Percentiles rank a stretch among this genome's conserved stretches.
Conservation (phyloP, 2,329 filamentous ascomycete species). For the Penicillium sp. region DNA sequence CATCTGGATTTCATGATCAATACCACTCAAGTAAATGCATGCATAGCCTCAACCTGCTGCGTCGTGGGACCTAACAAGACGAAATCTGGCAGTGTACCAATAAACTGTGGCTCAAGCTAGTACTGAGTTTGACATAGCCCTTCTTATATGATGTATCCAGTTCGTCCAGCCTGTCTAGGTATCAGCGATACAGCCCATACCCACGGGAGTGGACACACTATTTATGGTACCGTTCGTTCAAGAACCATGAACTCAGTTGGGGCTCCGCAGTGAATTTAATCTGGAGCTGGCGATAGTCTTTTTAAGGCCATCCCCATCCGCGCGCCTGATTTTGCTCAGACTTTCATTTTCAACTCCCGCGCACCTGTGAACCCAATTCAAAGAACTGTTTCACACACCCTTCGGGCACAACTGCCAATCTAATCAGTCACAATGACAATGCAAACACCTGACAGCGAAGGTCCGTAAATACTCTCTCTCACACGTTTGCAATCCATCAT, state of each 20-base stretch:
- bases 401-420: no score
- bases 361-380: neutral
- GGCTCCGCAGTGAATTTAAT: neutral
- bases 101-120: neutral
- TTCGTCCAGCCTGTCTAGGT: neutral
- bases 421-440: neutral
- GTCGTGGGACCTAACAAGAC: neutral
- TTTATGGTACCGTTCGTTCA: neutral
- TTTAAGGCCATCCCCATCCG: conserved; percentile 1
- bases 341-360: neutral
- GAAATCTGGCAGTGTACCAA: conserved; percentile 1
- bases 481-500: neutral
- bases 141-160: neutral
- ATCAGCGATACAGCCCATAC: neutral
- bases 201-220: conserved; percentile 1
- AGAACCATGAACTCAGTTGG: neutral
- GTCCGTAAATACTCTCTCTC: neutral
- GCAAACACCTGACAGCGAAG: conserved; percentile 6
- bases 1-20: neutral
- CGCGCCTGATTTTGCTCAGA: neutral
- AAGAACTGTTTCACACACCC: neutral
- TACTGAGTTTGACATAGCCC: neutral
- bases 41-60: neutral
- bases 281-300: conserved; percentile 6
- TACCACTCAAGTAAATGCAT: neutral